Evolutionary conservation across 2,329 filamentous ascomycete species (phyloP).

Genomic region (Aspergillus phoenicis): DNA sequence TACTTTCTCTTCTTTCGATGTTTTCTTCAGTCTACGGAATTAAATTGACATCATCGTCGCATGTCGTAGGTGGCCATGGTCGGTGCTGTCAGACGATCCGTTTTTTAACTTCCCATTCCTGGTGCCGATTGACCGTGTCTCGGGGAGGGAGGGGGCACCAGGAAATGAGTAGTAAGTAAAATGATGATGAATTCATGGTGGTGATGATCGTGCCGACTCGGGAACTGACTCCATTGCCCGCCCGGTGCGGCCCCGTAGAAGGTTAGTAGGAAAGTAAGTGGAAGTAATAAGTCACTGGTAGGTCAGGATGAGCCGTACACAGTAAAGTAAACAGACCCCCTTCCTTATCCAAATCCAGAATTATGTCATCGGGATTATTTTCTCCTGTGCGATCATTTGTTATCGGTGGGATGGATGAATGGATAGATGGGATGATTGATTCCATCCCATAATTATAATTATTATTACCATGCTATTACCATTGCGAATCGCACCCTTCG

Average conservation of each 20-base stretch:
- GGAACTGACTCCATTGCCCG: neutral
- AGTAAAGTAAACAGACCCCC: too few species aligned
- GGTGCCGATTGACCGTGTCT: too few species aligned
- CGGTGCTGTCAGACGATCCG: neutral
- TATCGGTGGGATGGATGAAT: neutral
- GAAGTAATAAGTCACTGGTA: neutral
- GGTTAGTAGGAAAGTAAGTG: too few species aligned
- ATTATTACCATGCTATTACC: slow-evolving; percentile 11
- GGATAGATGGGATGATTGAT: too few species aligned
- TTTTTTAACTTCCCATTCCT: too few species aligned
- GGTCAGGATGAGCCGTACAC: neutral
- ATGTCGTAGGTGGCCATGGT: neutral
- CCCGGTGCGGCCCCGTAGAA: neutral
- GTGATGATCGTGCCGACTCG: slow-evolving; percentile 4
- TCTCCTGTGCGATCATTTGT: slow-evolving; percentile 2
- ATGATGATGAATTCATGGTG: neutral
- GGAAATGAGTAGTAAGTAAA: neutral
- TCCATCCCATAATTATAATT: neutral
- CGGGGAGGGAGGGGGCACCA: too few species aligned
- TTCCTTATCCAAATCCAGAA: neutral
- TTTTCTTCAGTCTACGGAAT: neutral
- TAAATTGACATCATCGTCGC: neutral
- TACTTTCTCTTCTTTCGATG: neutral
- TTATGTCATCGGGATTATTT: slow-evolving; percentile 17
- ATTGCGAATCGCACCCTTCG: neutral